Base-by-base conservation (phyloP, 768 basidiomycete species). In the Leccinum incarnatum region DNA sequence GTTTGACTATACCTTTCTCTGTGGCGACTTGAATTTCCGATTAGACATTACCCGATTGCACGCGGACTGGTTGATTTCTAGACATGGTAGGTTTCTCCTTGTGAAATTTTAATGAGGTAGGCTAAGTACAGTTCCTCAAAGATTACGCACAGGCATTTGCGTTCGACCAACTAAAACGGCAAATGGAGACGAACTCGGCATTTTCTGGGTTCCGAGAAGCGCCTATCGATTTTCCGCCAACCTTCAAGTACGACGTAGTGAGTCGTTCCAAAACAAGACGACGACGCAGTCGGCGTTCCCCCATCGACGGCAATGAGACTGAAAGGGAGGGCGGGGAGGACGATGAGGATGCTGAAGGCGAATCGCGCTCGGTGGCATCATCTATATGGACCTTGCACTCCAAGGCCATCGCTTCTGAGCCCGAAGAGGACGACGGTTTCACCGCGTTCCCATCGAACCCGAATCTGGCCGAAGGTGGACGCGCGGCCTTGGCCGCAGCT, bases 1-100 rank as follows among this genome's bases (percentile, higher is more conserved):
- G 64, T 97, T 95, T 66, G 95, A 98, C 69, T 87, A 87, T 60
- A 84, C 89, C 0, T 97, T 96, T 70, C 79, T 95, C 47, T 91
- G 85, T 64, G 95, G 95, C 3, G 95, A 97, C 71, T 82, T 95
- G 51, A 98, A 96, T 72, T 97, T 97, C 68, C 82, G 95, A 34
- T 75, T 97, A 51, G 88, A 95, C 62, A 84, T 97, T 48, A 89
- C 94, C 6, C 83, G 95, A 17, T 74, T 95, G 12, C 95, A 98
- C 68, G 95, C 95, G 4, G 95, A 98, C 72, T 97, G 95, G 94
- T 77, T 98, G 4, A 86, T 95, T 59, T 84, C 91, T 25, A 83
- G 85, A 36, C 86, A 87, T 77, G 91, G 91, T 90, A 61, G 40
- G 74, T 61, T 8, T 54, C 8, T 34, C 52, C 15, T 23, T 48